Conservation (phyloP, 1,284 basidiomycete species). For the Irpex rosettiformis region DNA sequence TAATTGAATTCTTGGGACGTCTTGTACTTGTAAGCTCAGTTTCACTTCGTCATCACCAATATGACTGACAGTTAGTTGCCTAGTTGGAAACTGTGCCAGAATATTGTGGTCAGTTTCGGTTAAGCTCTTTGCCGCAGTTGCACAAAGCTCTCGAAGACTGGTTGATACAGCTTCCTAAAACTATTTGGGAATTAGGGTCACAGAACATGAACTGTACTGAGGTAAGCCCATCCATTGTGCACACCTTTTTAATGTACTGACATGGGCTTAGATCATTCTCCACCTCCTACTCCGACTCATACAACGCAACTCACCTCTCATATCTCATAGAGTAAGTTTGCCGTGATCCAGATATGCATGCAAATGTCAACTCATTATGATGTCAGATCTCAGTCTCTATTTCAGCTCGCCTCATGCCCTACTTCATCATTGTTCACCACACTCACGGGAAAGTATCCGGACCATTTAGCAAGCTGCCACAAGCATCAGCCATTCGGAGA, state of each 20-base stretch:
- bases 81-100: slow-evolving; percentile 62
- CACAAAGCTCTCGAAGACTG: slow-evolving; percentile 52
- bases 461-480: slow-evolving; percentile 67
- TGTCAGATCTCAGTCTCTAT: slow-evolving; percentile 46
- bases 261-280: slow-evolving; percentile 47
- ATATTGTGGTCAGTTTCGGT: slow-evolving; percentile 50
- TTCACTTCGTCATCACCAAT: slow-evolving; percentile 6
- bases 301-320: slow-evolving; percentile 49
- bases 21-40: slow-evolving; percentile 56
- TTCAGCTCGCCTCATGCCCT: slow-evolving; percentile 64
- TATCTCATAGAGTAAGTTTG: slow-evolving; percentile 37
- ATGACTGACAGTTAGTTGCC: neutral
- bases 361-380: neutral
- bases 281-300: slow-evolving; percentile 58
- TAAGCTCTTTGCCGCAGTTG: slow-evolving; percentile 31
- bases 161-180: slow-evolving; percentile 68
- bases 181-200: slow-evolving; percentile 78
- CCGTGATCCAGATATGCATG: neutral
- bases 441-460: slow-evolving; percentile 66
- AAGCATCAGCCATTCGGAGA: slow-evolving; percentile 29
- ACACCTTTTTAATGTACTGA: neutral
- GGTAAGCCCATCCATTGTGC: slow-evolving; percentile 35
- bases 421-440: slow-evolving; percentile 73
- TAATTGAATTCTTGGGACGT: slow-evolving; percentile 70
- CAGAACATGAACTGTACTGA: slow-evolving; percentile 54